phyloP scores from a whole-genome alignment of 1,284 basidiomycete genomes.

The Ganoderma lucidum region DNA sequence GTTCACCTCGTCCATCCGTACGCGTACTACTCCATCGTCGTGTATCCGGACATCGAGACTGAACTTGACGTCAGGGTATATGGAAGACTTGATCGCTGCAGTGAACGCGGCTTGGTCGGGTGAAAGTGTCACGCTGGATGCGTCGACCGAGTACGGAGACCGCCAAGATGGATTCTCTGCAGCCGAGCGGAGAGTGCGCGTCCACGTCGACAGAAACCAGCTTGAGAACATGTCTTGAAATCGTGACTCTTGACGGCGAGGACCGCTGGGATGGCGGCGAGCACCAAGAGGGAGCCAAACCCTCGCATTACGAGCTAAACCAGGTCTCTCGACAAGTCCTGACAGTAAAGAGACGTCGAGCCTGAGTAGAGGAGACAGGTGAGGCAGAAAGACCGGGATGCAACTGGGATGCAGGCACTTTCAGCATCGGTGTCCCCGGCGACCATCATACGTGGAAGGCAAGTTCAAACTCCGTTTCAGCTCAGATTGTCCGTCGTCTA shows the following conservation, averaged over 20 bases:
- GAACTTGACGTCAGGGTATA: constrained; percentile 88
- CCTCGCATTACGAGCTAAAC: constrained; percentile 33
- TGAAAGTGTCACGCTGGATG: constrained; percentile 57
- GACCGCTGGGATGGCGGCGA: constrained; percentile 39
- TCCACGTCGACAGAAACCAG: constrained; percentile 91
- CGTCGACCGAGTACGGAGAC: constrained; percentile 85
- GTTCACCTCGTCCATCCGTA: constrained; percentile 86
- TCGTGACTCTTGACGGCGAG: constrained; percentile 78
- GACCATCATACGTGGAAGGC: background rate
- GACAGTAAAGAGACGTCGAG: background rate
- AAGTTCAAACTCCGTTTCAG: background rate
- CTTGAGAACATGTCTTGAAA: constrained; percentile 92
- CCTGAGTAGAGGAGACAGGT: background rate
- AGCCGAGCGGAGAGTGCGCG: constrained; percentile 81
- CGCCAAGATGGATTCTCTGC: constrained; percentile 65
- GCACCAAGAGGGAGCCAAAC: constrained; percentile 33
- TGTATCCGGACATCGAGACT: constrained; percentile 83
- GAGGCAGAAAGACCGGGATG: background rate
- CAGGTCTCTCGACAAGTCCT: background rate
- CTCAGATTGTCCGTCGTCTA: background rate
- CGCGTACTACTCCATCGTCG: constrained; percentile 83
- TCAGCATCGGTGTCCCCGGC: background rate
- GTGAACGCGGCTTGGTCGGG: constrained; percentile 69
- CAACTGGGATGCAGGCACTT: background rate
- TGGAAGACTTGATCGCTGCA: constrained; percentile 74